Base-by-base conservation (phyloP, 106 monocot species). In the Dioscorea dumetorum region DNA sequence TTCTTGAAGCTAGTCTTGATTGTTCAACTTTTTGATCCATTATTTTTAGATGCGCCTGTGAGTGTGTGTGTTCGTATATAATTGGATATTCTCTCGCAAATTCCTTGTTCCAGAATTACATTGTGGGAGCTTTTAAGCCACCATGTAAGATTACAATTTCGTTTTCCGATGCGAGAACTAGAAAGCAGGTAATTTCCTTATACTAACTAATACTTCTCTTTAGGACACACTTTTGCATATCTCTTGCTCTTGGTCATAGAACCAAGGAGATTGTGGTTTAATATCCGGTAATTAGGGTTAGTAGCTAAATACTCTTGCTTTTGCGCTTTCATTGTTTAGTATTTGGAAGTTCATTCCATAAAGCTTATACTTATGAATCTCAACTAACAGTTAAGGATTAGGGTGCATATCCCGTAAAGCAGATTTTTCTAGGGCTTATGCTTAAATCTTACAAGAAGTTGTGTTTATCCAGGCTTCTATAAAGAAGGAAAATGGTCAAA, bases 401-500 rank as follows among this genome's bases (percentile, higher is more conserved):
- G 41, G 41, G 41, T 41, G 41, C 41, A 41, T 41, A 41, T 41
- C 41, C 41, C 6, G 41, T 41, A 41, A 41, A 41, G 6, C 10
- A 41, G 41, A 0, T 41, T 41, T 41, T 41, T 56, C 13, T 56
- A 18, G 54, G 19, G 2, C 54, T 56, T 56, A 19, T 56, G 54
- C 54, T 41, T 41, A 41, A 41, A 41, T 41, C 41, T 41, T 41
- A 41, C 41, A 56, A 15, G 4, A 56, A 56, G 54, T 18, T 56
- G 54, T 19, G 16, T 16, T 56, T 56, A 14, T 56, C 54, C 53
- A 97, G 95, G 88, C 73, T 79, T 78, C 95, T 32, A 70, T 97
- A 56, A 97, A 90, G 78, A 94, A 97, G 75, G 91, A 89, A 67
- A 97, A 97, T 82, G 95, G 91, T 4, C 78, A 91, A 61, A 77